Conservation (phyloP, 495 filamentous ascomycete species). For the Trichoderma reesei region DNA sequence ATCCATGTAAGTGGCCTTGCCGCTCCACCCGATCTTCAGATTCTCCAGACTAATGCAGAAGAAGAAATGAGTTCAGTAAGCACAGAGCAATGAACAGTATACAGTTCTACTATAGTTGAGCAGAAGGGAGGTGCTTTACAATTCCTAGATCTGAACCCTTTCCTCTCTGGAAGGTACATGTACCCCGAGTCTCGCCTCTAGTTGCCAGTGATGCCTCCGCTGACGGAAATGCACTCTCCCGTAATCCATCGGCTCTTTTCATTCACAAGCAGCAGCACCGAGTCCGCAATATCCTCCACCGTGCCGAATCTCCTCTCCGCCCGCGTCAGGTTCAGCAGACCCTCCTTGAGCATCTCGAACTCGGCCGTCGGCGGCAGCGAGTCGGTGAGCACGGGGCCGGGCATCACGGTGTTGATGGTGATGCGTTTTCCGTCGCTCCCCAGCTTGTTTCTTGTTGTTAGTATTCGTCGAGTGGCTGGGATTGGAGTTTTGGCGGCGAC, state of each 20-base stretch:
- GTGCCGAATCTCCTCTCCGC: constrained; percentile 26
- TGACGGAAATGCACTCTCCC: constrained; percentile 37
- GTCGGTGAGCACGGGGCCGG: constrained; percentile 27
- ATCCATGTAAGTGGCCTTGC: background rate
- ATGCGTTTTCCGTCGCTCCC: constrained; percentile 25
- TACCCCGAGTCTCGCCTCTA: background rate
- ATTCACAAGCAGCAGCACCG: constrained; percentile 33
- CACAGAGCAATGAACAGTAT: background rate
- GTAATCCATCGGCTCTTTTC: constrained; percentile 45
- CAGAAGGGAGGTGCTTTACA: background rate
- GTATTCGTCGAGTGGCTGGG: background rate
- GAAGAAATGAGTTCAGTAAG: background rate
- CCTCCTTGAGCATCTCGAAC: constrained; percentile 2
- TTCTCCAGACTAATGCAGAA: background rate
- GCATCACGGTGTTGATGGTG: constrained; percentile 30
- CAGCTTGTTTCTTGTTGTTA: constrained; percentile 12
- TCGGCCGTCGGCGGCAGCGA: constrained; percentile 8
- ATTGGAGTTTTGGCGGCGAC: background rate
- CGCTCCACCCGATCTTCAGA: background rate
- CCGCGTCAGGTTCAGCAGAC: constrained; percentile 18
- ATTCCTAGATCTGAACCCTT: background rate
- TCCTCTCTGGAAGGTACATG: background rate
- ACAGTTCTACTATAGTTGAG: background rate
- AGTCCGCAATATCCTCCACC: constrained; percentile 37
- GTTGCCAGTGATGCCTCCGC: constrained; percentile 28